Evolutionary conservation across 768 basidiomycete species (phyloP), one percentile per base, ranked within the genome.

Genomic region (Amanita exitialis): DNA sequence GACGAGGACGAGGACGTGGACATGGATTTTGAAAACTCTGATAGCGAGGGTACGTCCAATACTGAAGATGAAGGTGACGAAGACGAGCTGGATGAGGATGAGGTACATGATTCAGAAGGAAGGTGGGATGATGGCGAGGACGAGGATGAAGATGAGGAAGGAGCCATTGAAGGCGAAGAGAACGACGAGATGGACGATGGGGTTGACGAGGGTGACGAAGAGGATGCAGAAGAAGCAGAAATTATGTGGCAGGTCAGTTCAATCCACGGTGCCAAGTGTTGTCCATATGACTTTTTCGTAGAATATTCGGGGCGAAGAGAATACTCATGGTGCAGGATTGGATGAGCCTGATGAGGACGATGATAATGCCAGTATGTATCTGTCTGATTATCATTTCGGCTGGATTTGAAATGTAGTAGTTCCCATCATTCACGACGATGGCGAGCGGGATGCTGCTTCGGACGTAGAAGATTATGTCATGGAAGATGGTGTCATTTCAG

Each of bases 1-100:
- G 85, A 81, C 13, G 83, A 83, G 15, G 89, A 86, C 2, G 86
- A 82, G 51, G 90, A 92, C 49, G 84, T 87, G 36, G 90, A 90
- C 39, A 88, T 88, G 81, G 91, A 92, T 43, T 88, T 84, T 4
- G 90, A 90, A 16, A 87, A 84, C 52, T 83, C 84, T 0, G 86
- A 83, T 21, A 90, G 86, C 54, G 88, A 87, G 53, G 86, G 83
- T 46, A 89, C 87, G 1, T 89, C 86, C 0, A 77, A 79, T 43
- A 83, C 82, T 0, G 87, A 82, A 18, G 86, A 86, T 25, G 82
- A 79, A 25, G 79, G 69, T 6, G 83, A 77, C 3, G 82, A 78
- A 28, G 84, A 78, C 39, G 85, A 79, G 16, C 65, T 81, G 1
- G 81, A 78, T 25, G 83, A 82, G n/a, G 82, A 82, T 27, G 83